These are phyloP conservation scores for Takashimella tepidaria DNA, from an alignment of 1,284 basidiomycete species.

Conservation along the genomic window DNA sequence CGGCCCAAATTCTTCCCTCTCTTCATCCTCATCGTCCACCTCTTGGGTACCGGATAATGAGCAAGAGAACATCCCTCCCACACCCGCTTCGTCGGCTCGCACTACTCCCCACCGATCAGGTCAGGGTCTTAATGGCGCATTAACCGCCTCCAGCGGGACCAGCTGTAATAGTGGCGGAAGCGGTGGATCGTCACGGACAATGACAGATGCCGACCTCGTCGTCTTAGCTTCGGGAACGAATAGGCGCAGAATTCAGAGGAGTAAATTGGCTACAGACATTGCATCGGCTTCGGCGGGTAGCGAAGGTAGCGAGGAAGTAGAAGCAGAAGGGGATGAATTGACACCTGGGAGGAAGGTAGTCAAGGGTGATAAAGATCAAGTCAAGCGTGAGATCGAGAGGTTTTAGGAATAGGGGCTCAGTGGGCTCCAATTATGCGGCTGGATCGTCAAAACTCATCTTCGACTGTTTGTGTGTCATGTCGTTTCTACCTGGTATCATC, in stretches of 20 bases:
- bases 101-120: background rate
- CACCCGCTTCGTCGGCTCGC: no score
- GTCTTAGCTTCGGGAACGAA: background rate
- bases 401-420: no score
- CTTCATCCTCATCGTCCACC: background rate
- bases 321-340: background rate
- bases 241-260: background rate
- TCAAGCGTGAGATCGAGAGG: slow-evolving; percentile 1
- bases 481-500: no score
- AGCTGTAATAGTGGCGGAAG: background rate
- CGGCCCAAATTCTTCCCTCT: background rate
- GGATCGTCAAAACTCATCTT: no score
- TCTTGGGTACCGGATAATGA: background rate
- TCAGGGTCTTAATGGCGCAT: background rate
- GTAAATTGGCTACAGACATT: background rate
- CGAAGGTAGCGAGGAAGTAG: background rate
- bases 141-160: background rate
- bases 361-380: background rate
- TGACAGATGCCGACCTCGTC: background rate
- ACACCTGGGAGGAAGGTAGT: background rate
- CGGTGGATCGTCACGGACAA: background rate
- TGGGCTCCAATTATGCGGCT: no score
- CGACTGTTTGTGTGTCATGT: no score
- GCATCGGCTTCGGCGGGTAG: background rate
- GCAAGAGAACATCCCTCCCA: background rate